Percentiles rank a stretch among this genome's conserved stretches.
Evolutionary conservation across 2,329 filamentous ascomycete genomes (phyloP).

Genomic region (Juglanconis oblonga): DNA sequence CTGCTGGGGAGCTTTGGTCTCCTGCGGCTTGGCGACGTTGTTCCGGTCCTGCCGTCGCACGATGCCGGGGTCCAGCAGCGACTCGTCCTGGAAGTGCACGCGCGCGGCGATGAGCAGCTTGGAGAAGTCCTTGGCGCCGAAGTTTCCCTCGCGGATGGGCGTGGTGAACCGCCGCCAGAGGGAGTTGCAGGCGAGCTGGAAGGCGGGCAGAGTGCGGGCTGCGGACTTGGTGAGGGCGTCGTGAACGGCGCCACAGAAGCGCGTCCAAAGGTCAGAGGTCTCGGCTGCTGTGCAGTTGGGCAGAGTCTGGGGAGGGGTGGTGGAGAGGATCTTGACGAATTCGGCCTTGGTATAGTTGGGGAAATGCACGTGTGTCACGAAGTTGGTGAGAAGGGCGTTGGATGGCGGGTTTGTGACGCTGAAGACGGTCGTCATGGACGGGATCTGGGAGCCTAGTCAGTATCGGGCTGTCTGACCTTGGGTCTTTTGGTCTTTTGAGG

Average conservation of each 20-base stretch:
- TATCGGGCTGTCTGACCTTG: neutral
- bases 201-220: constrained; percentile 72
- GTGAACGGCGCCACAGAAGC: constrained; percentile 81
- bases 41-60: constrained; percentile 30
- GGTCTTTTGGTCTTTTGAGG: too few species aligned
- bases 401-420: constrained; percentile 71
- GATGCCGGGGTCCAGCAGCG: constrained; percentile 65
- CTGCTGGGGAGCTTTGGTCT: neutral
- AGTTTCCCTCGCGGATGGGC: constrained; percentile 72
- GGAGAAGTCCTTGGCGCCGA: constrained; percentile 76
- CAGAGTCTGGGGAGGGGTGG: constrained; percentile 41
- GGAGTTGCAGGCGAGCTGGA: constrained; percentile 65
- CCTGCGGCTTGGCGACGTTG: neutral
- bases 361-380: constrained; percentile 77
- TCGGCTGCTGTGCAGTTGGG: constrained; percentile 51
- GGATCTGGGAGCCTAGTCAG: constrained; percentile 55
- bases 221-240: constrained; percentile 81
- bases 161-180: constrained; percentile 85
- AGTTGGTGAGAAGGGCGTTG: constrained; percentile 65
- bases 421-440: constrained; percentile 72
- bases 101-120: constrained; percentile 72
- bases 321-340: constrained; percentile 72
- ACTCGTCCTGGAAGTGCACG: constrained; percentile 69
- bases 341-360: constrained; percentile 79
- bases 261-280: constrained; percentile 69